phyloP scores from a whole-genome alignment of 2,329 filamentous ascomycete genomes.

The Biscogniauxia sp. region DNA sequence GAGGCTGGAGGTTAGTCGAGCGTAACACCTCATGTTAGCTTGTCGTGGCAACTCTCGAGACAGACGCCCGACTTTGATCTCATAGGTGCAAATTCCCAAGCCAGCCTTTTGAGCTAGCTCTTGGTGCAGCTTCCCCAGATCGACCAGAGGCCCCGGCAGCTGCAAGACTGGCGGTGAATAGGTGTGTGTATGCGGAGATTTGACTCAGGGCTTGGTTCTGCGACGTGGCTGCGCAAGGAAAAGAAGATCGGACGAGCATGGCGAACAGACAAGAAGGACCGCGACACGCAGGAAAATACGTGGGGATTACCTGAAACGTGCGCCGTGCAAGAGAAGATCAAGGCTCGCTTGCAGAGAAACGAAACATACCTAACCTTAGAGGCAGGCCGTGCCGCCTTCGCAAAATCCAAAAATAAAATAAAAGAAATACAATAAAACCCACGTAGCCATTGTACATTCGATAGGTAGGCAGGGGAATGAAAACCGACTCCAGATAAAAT shows the following conservation, averaged over 20 bases:
- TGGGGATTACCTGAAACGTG: slow-evolving; percentile 15
- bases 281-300: slow-evolving; percentile 13
- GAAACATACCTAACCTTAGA: slow-evolving; percentile 18
- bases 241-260: slow-evolving; percentile 15
- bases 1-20: slow-evolving; percentile 18
- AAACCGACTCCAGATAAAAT: not conserved
- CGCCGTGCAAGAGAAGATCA: not conserved
- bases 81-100: slow-evolving; percentile 6
- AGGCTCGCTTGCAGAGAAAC: slow-evolving; percentile 15
- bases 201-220: slow-evolving; percentile 13
- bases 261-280: slow-evolving; percentile 2
- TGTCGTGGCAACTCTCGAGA: slow-evolving; percentile 2
- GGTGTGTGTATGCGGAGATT: slow-evolving; percentile 8
- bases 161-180: slow-evolving; percentile 21
- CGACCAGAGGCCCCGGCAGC: slow-evolving; percentile 6
- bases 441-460: slow-evolving; percentile 16
- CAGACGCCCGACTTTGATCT: not conserved
- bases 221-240: slow-evolving; percentile 14
- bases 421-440: slow-evolving; percentile 11
- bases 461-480: not conserved
- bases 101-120: slow-evolving; percentile 6
- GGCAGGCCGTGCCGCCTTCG: slow-evolving; percentile 16
- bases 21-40: slow-evolving; percentile 4
- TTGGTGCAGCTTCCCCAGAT: slow-evolving; percentile 5
- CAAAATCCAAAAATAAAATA: slow-evolving; percentile 1